These are phyloP conservation scores for Aspergillus puulaauensis DNA, from an alignment of 2,329 filamentous ascomycete species.

Conservation along the genomic window DNA sequence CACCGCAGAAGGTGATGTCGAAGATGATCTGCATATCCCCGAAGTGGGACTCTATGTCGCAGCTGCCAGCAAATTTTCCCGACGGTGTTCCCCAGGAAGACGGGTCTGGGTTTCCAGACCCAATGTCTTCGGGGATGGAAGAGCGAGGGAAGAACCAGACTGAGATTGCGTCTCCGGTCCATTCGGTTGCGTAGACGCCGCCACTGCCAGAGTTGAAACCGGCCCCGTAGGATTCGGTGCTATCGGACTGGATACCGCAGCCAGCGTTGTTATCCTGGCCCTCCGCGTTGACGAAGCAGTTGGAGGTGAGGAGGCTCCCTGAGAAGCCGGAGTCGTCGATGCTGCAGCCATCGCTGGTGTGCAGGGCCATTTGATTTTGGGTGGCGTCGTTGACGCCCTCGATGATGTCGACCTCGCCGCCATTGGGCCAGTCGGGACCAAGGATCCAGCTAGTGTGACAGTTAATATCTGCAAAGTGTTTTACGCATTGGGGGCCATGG, in stretches of 20 bases:
- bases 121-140: conserved; percentile 64
- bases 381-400: conserved; percentile 69
- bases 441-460: conserved; percentile 50
- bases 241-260: conserved; percentile 57
- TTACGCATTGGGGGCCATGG: neutral
- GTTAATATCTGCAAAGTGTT: neutral
- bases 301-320: conserved; percentile 47
- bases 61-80: conserved; percentile 68
- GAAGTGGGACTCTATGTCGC: conserved; percentile 72
- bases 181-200: conserved; percentile 73
- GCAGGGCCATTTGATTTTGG: conserved; percentile 64
- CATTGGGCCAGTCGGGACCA: conserved; percentile 67
- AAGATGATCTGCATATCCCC: conserved; percentile 66
- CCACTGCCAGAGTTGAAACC: conserved; percentile 70
- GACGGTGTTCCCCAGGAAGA: conserved; percentile 66
- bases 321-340: conserved; percentile 52
- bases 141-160: conserved; percentile 81
- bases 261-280: conserved; percentile 52
- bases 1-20: conserved; percentile 83
- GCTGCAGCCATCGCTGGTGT: conserved; percentile 62
- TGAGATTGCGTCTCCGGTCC: conserved; percentile 69
- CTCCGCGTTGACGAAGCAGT: conserved; percentile 58
- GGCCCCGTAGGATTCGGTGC: conserved; percentile 58
- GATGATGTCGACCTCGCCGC: conserved; percentile 77
- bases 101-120: conserved; percentile 61